These are phyloP conservation scores for Amphibolis antarctica DNA, from an alignment of 106 monocot genomes.

Conservation along the genomic window DNA sequence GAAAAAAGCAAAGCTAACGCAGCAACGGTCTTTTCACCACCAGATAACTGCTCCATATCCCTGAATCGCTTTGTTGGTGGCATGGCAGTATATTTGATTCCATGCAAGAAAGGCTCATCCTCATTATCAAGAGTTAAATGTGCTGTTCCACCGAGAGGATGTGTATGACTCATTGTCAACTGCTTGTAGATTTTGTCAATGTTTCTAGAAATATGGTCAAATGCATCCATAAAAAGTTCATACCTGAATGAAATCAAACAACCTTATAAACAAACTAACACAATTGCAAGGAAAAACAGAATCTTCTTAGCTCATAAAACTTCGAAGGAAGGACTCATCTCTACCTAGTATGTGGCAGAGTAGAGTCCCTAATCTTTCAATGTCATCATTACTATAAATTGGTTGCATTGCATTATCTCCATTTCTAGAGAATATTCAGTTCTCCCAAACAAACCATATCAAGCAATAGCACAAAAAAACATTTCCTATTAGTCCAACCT, in stretches of 20 bases:
- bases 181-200: slow-evolving; percentile 99
- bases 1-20: slow-evolving; percentile 91
- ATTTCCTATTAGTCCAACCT: too few species aligned
- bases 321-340: too few species aligned
- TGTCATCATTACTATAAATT: too few species aligned
- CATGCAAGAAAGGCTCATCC: slow-evolving; percentile 92
- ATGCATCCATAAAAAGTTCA: slow-evolving; percentile 91
- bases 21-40: slow-evolving; percentile 98
- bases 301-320: too few species aligned
- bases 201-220: slow-evolving; percentile 75
- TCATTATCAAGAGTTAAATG: slow-evolving; percentile 95
- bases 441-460: too few species aligned
- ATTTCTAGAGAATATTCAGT: too few species aligned
- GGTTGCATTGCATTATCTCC: too few species aligned
- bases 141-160: slow-evolving; percentile 95
- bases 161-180: slow-evolving; percentile 86
- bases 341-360: too few species aligned
- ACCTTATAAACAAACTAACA: not conserved
- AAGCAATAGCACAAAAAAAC: too few species aligned
- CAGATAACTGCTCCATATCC: slow-evolving; percentile 98
- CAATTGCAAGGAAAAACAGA: too few species aligned
- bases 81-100: slow-evolving; percentile 99
- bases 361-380: too few species aligned
- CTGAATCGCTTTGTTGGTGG: slow-evolving; percentile 96
- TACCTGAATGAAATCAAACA: slow-evolving; percentile 33